Base-by-base conservation (phyloP, 345 rosid species). In the Eutrema yunnanense region DNA sequence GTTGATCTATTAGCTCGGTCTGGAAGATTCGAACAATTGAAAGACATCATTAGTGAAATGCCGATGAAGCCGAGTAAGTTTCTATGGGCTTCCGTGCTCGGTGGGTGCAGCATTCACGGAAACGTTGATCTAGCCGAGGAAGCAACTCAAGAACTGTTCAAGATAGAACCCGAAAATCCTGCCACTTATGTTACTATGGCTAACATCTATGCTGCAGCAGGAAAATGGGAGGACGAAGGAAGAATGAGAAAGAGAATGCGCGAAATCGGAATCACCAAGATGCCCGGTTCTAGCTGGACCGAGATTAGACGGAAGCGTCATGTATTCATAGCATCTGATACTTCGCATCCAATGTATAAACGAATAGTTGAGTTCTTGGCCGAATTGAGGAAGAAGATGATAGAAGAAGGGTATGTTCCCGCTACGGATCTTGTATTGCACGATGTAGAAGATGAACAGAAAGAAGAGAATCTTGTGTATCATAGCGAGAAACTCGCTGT, bases 401-500 rank as follows among this genome's bases (percentile, higher is more conserved):
- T 84, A 79, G 90, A 84, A 81, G 96, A 83, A 81, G 98, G 96
- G 26, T 90, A 88, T 72, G 82, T 90, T 73, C 96, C 97, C 0
- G 87, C 85, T 55, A 90, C 89, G 6, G 72, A 81, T 62, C 82
- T 86, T 67, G 98, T 88, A 42, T 63, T 93, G 67, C 98, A 90
- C 70, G 97, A 93, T 37, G 92, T 93, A 52, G 97, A 88, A 80
- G 96, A 90, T 65, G 97, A 93, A 74, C 97, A 88, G 79, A 90
- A 87, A 75, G 97, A 87, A 85, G 85, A 93, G 63, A 87, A 85
- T 61, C 94, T 90, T 13, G 84, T 83, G 37, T 86, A 85, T 74
- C 97, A 93, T 81, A 84, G 98, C 30, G 98, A 93, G 87, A 93
- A 90, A 78, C 89, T 93, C 52, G 97, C 98, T 1, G 86, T 89